These are phyloP conservation scores for Agaricus bisporus DNA, from an alignment of 768 basidiomycete species.

Conservation along the genomic window DNA sequence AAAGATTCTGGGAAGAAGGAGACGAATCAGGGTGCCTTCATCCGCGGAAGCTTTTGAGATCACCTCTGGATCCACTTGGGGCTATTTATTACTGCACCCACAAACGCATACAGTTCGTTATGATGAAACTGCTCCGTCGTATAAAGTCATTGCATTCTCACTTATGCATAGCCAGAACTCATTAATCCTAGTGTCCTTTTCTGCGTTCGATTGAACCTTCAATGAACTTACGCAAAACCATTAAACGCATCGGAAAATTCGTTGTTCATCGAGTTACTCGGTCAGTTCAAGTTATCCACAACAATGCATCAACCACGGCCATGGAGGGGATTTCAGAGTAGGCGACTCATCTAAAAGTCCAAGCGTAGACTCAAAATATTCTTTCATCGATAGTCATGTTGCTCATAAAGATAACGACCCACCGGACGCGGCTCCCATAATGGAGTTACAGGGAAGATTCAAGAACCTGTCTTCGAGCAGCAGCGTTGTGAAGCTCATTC, in stretches of 20 bases:
- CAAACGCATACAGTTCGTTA: constrained; percentile 6
- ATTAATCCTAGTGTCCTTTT: not conserved
- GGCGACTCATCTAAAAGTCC: not conserved
- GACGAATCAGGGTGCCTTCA: not conserved
- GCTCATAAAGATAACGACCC: not conserved
- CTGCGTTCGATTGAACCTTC: not conserved
- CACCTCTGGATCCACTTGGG: not conserved
- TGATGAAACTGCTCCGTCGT: not conserved
- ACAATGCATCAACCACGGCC: too few relatives aligned
- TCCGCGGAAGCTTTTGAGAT: not conserved
- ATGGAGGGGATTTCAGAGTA: not conserved
- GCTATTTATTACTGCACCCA: not conserved
- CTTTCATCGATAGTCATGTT: not conserved
- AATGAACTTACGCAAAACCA: not conserved
- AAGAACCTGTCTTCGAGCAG: not conserved
- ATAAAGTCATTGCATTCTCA: not conserved
- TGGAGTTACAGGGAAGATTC: not conserved
- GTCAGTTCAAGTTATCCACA: too few relatives aligned
- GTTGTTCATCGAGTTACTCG: too few relatives aligned
- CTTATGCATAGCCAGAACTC: not conserved
- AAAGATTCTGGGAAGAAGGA: not conserved
- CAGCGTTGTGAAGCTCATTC: not conserved
- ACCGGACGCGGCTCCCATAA: not conserved
- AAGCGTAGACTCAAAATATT: not conserved
- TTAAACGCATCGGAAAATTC: too few relatives aligned